These are phyloP conservation scores for Alternaria arbusti DNA, from an alignment of 2,329 filamentous ascomycete genomes.

Conservation along the genomic window DNA sequence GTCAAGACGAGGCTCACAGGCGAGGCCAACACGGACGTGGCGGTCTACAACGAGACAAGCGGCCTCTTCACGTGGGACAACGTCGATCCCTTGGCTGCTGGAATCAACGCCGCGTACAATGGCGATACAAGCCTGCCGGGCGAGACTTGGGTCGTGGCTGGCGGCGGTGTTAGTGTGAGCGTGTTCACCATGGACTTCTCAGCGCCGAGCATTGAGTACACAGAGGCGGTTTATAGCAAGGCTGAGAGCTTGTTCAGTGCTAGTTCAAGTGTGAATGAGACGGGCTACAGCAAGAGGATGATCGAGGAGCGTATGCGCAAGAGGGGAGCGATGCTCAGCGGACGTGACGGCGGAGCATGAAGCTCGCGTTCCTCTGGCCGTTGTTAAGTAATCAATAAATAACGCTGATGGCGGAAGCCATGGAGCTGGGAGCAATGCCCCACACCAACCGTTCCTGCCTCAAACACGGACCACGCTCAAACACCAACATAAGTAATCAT, in stretches of 20 bases:
- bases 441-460: background rate
- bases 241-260: conserved; percentile 16
- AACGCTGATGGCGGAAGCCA: background rate
- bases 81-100: conserved; percentile 55
- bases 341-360: conserved; percentile 6
- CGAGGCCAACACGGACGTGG: conserved; percentile 56
- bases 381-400: conserved; percentile 8
- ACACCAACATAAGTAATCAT: background rate
- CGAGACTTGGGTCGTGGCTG: conserved; percentile 57
- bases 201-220: conserved; percentile 50
- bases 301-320: conserved; percentile 25
- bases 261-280: conserved; percentile 3
- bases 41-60: conserved; percentile 53
- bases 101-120: conserved; percentile 59
- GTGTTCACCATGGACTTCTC: conserved; percentile 61
- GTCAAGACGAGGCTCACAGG: conserved; percentile 59
- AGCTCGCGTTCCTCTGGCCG: background rate
- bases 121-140: conserved; percentile 60
- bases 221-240: conserved; percentile 27
- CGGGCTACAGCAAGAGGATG: conserved; percentile 27
- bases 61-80: conserved; percentile 59
- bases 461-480: background rate
- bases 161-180: conserved; percentile 52
- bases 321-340: conserved; percentile 15
- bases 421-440: background rate